Evolutionary conservation across 345 rosid genomes (phyloP).

Genomic region (Aquilaria malaccensis): DNA sequence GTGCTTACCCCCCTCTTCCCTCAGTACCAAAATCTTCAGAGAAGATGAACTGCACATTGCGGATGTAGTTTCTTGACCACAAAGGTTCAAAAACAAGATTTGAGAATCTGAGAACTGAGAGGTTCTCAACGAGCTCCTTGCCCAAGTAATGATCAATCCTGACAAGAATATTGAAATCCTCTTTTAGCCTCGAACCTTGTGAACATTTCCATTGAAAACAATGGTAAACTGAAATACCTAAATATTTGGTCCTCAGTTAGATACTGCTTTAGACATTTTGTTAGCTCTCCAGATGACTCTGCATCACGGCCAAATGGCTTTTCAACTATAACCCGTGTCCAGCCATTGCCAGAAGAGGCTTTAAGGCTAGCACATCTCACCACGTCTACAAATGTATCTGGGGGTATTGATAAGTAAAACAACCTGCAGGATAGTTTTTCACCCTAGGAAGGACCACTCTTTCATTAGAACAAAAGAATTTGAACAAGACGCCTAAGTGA

Average conservation of each 20-base stretch:
- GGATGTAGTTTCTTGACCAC: conserved; percentile 82
- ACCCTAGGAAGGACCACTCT: conserved; percentile 31
- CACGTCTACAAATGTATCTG: conserved; percentile 80
- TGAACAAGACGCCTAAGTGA: neutral
- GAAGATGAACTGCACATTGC: conserved; percentile 82
- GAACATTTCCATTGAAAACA: neutral
- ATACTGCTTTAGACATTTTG: conserved; percentile 72
- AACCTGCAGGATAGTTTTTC: conserved; percentile 68
- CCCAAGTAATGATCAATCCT: conserved; percentile 96
- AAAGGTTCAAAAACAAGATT: conserved; percentile 90
- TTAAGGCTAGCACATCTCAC: conserved; percentile 65
- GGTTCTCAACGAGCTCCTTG: conserved; percentile 92
- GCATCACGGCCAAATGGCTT: conserved; percentile 95
- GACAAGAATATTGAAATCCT: conserved; percentile 8
- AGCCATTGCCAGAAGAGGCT: conserved; percentile 68
- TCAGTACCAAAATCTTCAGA: conserved; percentile 96
- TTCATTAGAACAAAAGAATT: neutral
- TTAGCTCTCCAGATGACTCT: conserved; percentile 66
- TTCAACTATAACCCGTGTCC: conserved; percentile 92
- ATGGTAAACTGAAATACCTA: conserved; percentile 37
- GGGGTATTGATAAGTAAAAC: conserved; percentile 85
- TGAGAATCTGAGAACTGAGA: conserved; percentile 90
- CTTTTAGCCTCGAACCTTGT: neutral
- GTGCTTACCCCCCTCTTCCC: conserved; percentile 85
- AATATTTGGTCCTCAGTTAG: conserved; percentile 81